Evolutionary conservation across 1,284 basidiomycete genomes (phyloP).

Genomic region (Trichosporon sp.): DNA sequence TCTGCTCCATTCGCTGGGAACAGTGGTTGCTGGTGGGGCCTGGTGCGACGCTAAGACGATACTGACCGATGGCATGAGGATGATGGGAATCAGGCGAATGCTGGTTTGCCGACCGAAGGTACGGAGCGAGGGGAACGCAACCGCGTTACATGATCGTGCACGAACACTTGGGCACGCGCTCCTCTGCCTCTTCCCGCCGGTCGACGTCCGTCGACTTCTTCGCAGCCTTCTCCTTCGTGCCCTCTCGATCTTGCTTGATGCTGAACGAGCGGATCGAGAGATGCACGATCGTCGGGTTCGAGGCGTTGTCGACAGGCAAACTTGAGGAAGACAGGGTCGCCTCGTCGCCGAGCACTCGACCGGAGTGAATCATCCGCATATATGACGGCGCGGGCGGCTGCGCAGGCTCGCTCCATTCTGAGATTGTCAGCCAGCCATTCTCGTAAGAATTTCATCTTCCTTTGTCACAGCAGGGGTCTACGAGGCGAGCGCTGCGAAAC

Average conservation of each 20-base stretch:
- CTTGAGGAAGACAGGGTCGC: conserved; percentile 63
- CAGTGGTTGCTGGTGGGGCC: neutral
- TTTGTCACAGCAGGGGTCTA: neutral
- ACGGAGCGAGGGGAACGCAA: neutral
- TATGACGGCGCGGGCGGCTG: conserved; percentile 76
- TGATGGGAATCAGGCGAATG: neutral
- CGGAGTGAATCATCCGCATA: conserved; percentile 75
- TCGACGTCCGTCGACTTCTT: conserved; percentile 28
- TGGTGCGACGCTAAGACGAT: neutral
- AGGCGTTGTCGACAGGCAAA: conserved; percentile 48
- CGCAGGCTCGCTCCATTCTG: conserved; percentile 71
- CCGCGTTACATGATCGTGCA: conserved; percentile 49
- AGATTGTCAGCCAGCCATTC: neutral
- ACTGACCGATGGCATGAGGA: neutral
- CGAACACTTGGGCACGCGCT: conserved; percentile 48
- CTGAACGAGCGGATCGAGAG: conserved; percentile 71
- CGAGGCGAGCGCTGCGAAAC: neutral
- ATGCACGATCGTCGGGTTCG: conserved; percentile 72
- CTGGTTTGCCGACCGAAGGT: neutral
- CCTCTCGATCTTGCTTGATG: conserved; percentile 27
- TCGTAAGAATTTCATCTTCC: neutral
- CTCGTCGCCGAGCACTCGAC: conserved; percentile 81
- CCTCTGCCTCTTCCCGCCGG: conserved; percentile 30
- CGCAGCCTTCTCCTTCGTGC: conserved; percentile 16
- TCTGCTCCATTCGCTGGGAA: neutral